Conservation (phyloP, 2,329 filamentous ascomycete genomes). For the Trichoderma gracile region DNA sequence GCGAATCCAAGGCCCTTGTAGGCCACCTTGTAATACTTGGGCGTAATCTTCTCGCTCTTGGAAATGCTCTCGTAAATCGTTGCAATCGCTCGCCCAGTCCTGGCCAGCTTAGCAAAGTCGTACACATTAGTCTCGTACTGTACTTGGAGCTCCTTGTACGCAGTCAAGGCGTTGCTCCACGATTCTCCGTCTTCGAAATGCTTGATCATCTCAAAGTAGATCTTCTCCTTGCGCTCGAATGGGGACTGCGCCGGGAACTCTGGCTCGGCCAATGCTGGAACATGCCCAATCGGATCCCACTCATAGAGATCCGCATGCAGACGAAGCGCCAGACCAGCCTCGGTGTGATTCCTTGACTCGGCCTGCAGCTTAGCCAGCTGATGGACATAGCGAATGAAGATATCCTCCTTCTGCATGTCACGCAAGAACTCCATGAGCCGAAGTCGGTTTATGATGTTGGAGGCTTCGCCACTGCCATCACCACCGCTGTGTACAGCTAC, state of each 20-base stretch:
- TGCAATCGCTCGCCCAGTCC: conserved; percentile 86
- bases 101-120: conserved; percentile 88
- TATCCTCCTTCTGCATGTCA: conserved; percentile 96
- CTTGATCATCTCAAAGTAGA: conserved; percentile 95
- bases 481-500: conserved; percentile 83
- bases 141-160: conserved; percentile 86
- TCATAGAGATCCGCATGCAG: conserved; percentile 91
- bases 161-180: conserved; percentile 83
- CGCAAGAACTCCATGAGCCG: conserved; percentile 94
- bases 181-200: conserved; percentile 92
- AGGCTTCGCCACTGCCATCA: conserved; percentile 70
- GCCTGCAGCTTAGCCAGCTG: conserved; percentile 80
- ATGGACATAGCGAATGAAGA: conserved; percentile 94
- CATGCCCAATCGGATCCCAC: conserved; percentile 74
- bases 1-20: conserved; percentile 92
- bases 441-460: conserved; percentile 82
- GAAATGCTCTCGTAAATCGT: conserved; percentile 87
- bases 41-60: conserved; percentile 74
- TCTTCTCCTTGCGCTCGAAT: conserved; percentile 87
- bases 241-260: conserved; percentile 78
- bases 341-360: conserved; percentile 74
- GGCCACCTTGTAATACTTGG: conserved; percentile 87
- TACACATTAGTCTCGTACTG: conserved; percentile 90
- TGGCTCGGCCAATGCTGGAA: conserved; percentile 69
- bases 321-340: conserved; percentile 84